Evolutionary conservation across 768 basidiomycete species (phyloP), one percentile per base, ranked within the genome.

Genomic region (Hypsizygus marmoreus): DNA sequence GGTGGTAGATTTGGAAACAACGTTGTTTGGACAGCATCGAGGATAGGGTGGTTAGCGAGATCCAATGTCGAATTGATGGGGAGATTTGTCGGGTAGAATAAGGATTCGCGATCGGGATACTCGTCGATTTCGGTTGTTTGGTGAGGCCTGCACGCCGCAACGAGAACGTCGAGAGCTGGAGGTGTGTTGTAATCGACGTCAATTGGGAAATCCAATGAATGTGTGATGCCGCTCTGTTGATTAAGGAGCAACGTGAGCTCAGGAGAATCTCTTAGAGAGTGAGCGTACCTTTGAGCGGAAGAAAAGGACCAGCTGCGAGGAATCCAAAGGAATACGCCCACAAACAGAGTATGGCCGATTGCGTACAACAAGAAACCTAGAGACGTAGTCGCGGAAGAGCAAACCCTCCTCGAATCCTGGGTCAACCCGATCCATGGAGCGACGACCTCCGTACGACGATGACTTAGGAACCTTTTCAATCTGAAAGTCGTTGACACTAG

Each of bases 201-300:
- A 48, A 91, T 79, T 4, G 89, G 89, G 59, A 91, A 91, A 60
- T 90, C 86, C 16, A 91, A 74, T 7, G 87, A 84, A 59, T 91
- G 86, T 0, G 86, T 82, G 49, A 88, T 85, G 24, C 85, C 88
- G 49, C 81, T 82, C 88, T 91, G 50, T 37, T 6, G 32, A n/a
- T 28, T 23, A 40, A 23, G 42, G 23, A 22, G 10, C 45, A 20
- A 36, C 28, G 43, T 60, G 36, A 49, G 43, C 24, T 14, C 19
- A 11, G 10, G 16, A n/a, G 6, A 37, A 14, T 7, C 6, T 20
- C 12, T 13, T 7, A 28, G 33, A 29, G 28, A 37, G 22, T 24
- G 10, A 16, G 62, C 75, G 31, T 52, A 84, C 89, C 78, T 86
- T 86, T 30, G 86, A 81, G 16, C 88, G 76, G 70, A 91, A 91